These are phyloP conservation scores for Conringia planisiliqua DNA, from an alignment of 345 rosid species.

Conservation along the genomic window DNA sequence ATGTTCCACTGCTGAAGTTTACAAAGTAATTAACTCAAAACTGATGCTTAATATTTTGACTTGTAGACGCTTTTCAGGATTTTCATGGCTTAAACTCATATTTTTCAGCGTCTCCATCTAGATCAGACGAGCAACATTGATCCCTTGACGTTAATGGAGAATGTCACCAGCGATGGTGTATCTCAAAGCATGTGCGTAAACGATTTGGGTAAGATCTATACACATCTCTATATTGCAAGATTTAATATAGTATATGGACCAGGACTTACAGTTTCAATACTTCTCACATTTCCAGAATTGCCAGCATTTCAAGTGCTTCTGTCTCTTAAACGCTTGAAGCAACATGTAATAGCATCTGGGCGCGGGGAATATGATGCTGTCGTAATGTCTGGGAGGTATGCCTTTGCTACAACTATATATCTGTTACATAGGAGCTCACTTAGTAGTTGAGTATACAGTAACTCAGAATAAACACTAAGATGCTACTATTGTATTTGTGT, in stretches of 20 bases:
- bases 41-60: not conserved
- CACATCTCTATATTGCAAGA: not conserved
- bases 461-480: not conserved
- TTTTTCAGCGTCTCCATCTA: conserved; percentile 56
- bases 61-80: not conserved
- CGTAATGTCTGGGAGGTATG: conserved; percentile 95
- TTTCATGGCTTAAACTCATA: conserved; percentile 10
- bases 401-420: not conserved
- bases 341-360: conserved; percentile 71
- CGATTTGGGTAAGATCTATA: conserved; percentile 67
- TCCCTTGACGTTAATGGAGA: conserved; percentile 71
- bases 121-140: conserved; percentile 69
- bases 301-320: conserved; percentile 95
- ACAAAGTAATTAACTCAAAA: conserved; percentile 53
- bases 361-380: conserved; percentile 89
- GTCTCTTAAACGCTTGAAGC: conserved; percentile 75
- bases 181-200: conserved; percentile 85
- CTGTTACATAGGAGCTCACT: not conserved
- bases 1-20: conserved; percentile 93
- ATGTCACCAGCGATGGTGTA: conserved; percentile 64
- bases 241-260: not conserved
- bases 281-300: conserved; percentile 52
- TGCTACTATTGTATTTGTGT: not conserved
- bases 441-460: not conserved
- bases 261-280: conserved; percentile 1